Conservation (phyloP, 257 asterid species). For the Solanum boliviense region DNA sequence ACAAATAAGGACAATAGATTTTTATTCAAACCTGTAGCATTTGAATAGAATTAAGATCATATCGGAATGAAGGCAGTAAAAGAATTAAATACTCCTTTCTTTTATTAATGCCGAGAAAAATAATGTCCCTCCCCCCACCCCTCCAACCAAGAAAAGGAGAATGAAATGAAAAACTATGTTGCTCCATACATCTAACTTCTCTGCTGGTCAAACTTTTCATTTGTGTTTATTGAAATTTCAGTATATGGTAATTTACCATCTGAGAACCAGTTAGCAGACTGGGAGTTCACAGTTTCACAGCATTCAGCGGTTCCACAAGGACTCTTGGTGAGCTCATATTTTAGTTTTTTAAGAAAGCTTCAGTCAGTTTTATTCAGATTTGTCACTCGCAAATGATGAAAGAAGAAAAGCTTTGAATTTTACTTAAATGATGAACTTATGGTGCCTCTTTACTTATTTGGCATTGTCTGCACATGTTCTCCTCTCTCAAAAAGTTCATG, state of each 20-base stretch:
- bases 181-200: not conserved
- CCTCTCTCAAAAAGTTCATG: not conserved
- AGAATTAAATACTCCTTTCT: not conserved
- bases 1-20: not conserved
- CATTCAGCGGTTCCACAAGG: slow-evolving; percentile 61
- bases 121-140: not conserved
- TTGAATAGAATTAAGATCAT: not conserved
- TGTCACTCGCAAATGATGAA: not conserved
- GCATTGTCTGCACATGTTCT: not conserved
- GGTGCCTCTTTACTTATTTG: not conserved
- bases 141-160: not conserved
- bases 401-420: not conserved
- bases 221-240: slow-evolving; percentile 12
- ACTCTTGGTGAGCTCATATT: slow-evolving; percentile 22
- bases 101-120: not conserved
- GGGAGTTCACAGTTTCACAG: slow-evolving; percentile 93
- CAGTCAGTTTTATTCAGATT: not conserved
- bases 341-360: not conserved
- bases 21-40: not conserved
- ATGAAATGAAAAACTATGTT: not conserved
- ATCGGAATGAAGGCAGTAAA: not conserved
- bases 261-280: slow-evolving; percentile 71
- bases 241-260: slow-evolving; percentile 96
- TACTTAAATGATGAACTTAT: not conserved
- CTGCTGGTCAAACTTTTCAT: not conserved